These are phyloP conservation scores for Craspedostauros australis DNA, from an alignment of 108 stramenopile genomes.

Conservation along the genomic window DNA sequence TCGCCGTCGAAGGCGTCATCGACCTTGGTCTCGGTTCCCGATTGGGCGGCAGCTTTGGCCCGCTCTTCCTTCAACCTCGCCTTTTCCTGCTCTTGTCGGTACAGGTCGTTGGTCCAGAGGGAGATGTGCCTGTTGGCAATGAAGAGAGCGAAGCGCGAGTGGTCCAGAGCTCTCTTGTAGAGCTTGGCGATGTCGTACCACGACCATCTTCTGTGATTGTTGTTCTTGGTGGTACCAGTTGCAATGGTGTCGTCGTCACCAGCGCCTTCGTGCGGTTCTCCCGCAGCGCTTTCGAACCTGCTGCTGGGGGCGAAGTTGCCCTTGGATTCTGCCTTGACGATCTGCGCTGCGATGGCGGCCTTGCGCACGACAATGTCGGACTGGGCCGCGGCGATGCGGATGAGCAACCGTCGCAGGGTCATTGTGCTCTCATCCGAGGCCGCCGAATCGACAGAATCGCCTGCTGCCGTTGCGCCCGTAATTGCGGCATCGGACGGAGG, in stretches of 20 bases:
- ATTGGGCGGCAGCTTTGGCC: too few species aligned
- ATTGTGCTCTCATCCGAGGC: too few species aligned
- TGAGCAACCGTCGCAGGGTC: slow-evolving; percentile 17
- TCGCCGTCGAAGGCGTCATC: background rate
- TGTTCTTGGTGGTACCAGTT: slow-evolving; percentile 6
- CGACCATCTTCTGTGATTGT: too few species aligned
- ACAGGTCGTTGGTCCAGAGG: background rate
- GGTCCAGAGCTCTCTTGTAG: slow-evolving; percentile 20
- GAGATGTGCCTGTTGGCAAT: slow-evolving; percentile 22
- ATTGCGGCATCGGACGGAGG: too few species aligned
- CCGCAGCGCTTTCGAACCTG: too few species aligned
- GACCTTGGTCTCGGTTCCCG: too few species aligned
- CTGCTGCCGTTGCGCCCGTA: too few species aligned
- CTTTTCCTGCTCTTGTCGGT: background rate
- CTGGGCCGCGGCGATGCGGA: slow-evolving; percentile 14
- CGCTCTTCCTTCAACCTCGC: background rate
- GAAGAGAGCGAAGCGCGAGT: too few species aligned
- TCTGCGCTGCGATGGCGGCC: background rate
- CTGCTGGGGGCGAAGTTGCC: background rate
- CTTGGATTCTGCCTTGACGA: background rate
- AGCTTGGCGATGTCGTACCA: too few species aligned
- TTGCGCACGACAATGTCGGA: slow-evolving; percentile 15
- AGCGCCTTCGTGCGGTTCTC: slow-evolving; percentile 3
- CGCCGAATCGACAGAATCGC: too few species aligned
- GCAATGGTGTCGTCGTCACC: slow-evolving; percentile 5